These are phyloP conservation scores for Annona squamosa DNA, from an alignment of 164 flowering plant genomes.

Conservation along the genomic window DNA sequence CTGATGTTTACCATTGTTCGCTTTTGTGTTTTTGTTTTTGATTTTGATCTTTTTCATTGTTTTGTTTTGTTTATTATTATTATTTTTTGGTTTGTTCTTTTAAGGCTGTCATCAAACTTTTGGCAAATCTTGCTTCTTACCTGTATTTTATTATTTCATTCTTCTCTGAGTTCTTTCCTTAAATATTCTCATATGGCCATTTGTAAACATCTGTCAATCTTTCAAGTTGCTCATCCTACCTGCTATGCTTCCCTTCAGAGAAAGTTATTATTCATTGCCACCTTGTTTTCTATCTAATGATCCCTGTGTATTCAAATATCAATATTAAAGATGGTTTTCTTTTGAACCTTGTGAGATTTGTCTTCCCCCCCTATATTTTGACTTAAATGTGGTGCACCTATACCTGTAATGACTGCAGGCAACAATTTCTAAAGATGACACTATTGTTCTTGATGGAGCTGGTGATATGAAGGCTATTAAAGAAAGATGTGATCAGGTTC, in stretches of 20 bases:
- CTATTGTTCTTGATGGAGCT: slow-evolving; percentile 86
- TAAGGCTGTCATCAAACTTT: background rate
- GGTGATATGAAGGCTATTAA: slow-evolving; percentile 83
- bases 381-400: background rate
- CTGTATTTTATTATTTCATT: background rate
- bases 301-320: background rate
- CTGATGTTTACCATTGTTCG: background rate
- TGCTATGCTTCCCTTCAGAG: background rate
- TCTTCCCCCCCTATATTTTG: background rate
- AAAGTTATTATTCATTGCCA: background rate
- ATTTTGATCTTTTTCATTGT: background rate
- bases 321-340: background rate
- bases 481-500: slow-evolving; percentile 87
- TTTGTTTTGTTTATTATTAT: background rate
- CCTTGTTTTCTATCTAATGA: background rate
- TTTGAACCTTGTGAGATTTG: background rate
- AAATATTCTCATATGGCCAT: background rate
- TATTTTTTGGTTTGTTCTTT: background rate
- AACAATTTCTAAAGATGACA: slow-evolving; percentile 76
- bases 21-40: background rate
- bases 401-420: slow-evolving; percentile 28
- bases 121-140: background rate
- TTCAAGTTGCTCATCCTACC: background rate
- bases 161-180: background rate
- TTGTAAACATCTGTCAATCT: background rate